These are phyloP conservation scores for Aristolochia contorta DNA, from an alignment of 164 flowering plant genomes.

Conservation along the genomic window DNA sequence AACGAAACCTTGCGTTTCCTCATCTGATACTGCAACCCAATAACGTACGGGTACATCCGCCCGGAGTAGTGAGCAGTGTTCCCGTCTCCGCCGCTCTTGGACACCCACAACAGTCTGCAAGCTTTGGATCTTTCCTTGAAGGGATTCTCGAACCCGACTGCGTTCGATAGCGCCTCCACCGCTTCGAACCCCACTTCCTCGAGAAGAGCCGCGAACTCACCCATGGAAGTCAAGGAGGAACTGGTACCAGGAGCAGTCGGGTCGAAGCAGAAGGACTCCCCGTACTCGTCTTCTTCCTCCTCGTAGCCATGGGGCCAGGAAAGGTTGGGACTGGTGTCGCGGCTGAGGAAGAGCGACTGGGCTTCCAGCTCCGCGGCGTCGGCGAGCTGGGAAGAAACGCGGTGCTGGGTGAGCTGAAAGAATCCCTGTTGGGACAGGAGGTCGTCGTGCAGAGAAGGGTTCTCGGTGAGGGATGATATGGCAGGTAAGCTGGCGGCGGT, in stretches of 20 bases:
- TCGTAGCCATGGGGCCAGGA: conserved; percentile 10
- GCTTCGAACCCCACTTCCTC: conserved; percentile 45
- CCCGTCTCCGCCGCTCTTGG: conserved; percentile 6
- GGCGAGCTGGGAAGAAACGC: conserved; percentile 1
- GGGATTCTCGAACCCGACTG: conserved; percentile 50
- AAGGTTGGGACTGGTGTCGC: neutral
- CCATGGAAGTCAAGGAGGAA: conserved; percentile 21
- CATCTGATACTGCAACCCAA: conserved; percentile 57
- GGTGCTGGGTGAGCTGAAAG: conserved; percentile 9
- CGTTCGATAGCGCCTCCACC: conserved; percentile 30
- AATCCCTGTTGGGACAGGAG: neutral
- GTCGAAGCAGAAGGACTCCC: conserved; percentile 51
- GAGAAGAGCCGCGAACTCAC: conserved; percentile 36
- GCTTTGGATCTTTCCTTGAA: conserved; percentile 16
- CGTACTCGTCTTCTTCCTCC: conserved; percentile 11
- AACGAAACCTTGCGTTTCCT: conserved; percentile 32
- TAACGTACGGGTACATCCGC: conserved; percentile 54
- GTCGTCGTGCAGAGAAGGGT: neutral
- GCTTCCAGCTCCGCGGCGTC: conserved; percentile 4
- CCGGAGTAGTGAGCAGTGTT: conserved; percentile 10
- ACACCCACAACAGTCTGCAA: conserved; percentile 50
- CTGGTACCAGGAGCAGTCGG: conserved; percentile 15
- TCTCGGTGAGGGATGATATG: neutral
- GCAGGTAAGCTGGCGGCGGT: neutral
- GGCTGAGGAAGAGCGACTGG: conserved; percentile 3